Conservation (phyloP, 2,329 filamentous ascomycete species). For the Fusarium euwallaceae region DNA sequence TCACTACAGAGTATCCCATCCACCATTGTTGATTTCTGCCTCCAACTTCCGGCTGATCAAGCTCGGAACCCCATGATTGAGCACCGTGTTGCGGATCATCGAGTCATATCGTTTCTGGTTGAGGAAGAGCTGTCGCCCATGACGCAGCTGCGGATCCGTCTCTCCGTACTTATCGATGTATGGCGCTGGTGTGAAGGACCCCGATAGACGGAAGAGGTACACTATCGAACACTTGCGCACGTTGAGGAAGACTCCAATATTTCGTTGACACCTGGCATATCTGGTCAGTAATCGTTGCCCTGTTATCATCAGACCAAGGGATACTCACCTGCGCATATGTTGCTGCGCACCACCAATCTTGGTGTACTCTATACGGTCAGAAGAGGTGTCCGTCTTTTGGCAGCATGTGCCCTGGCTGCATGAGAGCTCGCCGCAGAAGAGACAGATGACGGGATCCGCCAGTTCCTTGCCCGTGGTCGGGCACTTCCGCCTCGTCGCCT, state of each 20-base stretch:
- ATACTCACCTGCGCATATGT: conserved; percentile 84
- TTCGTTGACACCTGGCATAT: conserved; percentile 82
- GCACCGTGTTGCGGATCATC: conserved; percentile 86
- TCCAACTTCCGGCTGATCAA: conserved; percentile 92
- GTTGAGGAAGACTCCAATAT: conserved; percentile 94
- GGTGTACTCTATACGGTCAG: conserved; percentile 55
- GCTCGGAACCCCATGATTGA: conserved; percentile 88
- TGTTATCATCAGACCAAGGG: neutral
- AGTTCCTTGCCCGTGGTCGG: conserved; percentile 93
- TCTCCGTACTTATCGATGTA: conserved; percentile 98
- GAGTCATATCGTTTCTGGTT: conserved; percentile 96
- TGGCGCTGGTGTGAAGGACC: conserved; percentile 87
- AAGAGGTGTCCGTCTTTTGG: conserved; percentile 70
- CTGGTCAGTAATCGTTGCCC: conserved; percentile 14
- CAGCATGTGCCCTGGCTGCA: conserved; percentile 96
- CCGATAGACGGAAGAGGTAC: conserved; percentile 84
- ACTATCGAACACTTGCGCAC: conserved; percentile 95
- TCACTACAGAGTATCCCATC: conserved; percentile 81
- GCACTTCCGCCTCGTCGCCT: conserved; percentile 85
- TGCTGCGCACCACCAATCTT: conserved; percentile 88
- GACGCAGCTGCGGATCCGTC: conserved; percentile 89
- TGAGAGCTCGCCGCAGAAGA: conserved; percentile 97
- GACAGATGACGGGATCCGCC: conserved; percentile 89
- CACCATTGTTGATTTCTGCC: conserved; percentile 95
- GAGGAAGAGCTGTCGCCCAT: conserved; percentile 89